A percentile compares a stretch with the other conserved stretches of the same genome.
Conservation (phyloP, 148 eudicot species). For the Tetragonia tetragonoides region DNA sequence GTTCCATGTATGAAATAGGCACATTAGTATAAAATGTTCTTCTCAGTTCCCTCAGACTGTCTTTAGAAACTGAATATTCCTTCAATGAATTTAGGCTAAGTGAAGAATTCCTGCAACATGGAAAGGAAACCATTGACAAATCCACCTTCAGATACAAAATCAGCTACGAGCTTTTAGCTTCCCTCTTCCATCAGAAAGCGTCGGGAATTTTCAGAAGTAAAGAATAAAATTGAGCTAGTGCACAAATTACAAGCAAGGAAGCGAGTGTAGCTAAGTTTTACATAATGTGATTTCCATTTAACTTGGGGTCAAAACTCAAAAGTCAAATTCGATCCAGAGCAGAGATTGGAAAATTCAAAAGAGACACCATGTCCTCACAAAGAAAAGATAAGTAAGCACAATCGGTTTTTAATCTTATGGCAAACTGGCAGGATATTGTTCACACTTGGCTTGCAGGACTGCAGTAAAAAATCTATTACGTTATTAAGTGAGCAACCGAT, state of each 20-base stretch:
- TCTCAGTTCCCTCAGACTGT: slow-evolving; percentile 5
- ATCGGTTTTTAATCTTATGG: too few relatives aligned
- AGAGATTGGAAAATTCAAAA: too few relatives aligned
- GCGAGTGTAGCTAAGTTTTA: neutral
- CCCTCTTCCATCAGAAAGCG: neutral
- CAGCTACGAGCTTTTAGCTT: neutral
- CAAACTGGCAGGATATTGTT: too few relatives aligned
- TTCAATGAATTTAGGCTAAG: neutral
- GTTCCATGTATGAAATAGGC: slow-evolving; percentile 11
- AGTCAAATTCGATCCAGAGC: too few relatives aligned
- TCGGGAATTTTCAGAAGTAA: neutral
- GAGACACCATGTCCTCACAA: too few relatives aligned
- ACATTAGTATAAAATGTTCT: slow-evolving; percentile 13
- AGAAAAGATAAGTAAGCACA: neutral
- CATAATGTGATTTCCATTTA: too few relatives aligned
- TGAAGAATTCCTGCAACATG: slow-evolving; percentile 15
- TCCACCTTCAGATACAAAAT: neutral
- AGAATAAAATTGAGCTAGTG: neutral
- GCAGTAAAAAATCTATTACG: neutral
- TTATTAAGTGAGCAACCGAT: neutral
- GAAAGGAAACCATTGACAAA: neutral
- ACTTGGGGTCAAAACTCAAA: too few relatives aligned
- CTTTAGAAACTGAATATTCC: slow-evolving; percentile 15
- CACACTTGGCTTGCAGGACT: neutral
- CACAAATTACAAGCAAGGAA: slow-evolving; percentile 1